A percentile compares a stretch with the other conserved stretches of the same genome.
Conservation (phyloP, 139 green algal genomes). For the Astrephomene gubernaculifera region DNA sequence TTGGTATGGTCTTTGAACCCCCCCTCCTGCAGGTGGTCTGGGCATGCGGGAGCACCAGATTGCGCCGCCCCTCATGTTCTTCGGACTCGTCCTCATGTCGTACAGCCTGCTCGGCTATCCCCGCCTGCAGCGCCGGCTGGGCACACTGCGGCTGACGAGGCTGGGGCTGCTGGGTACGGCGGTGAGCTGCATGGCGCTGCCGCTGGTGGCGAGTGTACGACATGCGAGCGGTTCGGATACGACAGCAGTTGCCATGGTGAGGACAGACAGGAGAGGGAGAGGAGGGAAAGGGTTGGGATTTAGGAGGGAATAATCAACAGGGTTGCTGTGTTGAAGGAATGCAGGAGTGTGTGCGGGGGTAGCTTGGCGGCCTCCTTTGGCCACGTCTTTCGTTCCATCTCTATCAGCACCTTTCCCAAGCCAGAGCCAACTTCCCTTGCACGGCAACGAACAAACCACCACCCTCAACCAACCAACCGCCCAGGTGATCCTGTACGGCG, state of each 20-base stretch:
- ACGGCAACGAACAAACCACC: too few species aligned
- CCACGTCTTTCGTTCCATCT: not conserved
- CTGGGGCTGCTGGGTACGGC: slow-evolving; percentile 54
- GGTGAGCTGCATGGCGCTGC: slow-evolving; percentile 52
- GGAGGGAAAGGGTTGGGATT: too few species aligned
- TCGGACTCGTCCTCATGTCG: slow-evolving; percentile 64
- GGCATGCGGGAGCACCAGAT: slow-evolving; percentile 62
- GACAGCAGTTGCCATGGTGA: not conserved
- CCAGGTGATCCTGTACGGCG: slow-evolving; percentile 54
- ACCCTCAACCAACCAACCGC: not conserved
- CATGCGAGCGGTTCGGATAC: not conserved
- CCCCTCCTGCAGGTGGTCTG: slow-evolving; percentile 57
- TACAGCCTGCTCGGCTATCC: slow-evolving; percentile 65
- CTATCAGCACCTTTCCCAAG: too few species aligned
- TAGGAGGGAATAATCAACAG: too few species aligned
- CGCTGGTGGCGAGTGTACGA: slow-evolving; percentile 45
- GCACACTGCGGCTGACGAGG: slow-evolving; percentile 53
- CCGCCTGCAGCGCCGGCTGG: slow-evolving; percentile 44
- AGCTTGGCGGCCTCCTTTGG: not conserved
- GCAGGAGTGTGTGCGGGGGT: too few species aligned
- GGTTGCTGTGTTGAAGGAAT: too few species aligned
- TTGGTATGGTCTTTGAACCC: too few species aligned
- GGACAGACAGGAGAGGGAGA: not conserved
- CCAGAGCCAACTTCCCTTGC: too few species aligned
- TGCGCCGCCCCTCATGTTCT: slow-evolving; percentile 67